A percentile compares a stretch with the other conserved stretches of the same genome.
Evolutionary conservation across 2,329 filamentous ascomycete species (phyloP).

Genomic region (Paracorniculantispora psalliotae): DNA sequence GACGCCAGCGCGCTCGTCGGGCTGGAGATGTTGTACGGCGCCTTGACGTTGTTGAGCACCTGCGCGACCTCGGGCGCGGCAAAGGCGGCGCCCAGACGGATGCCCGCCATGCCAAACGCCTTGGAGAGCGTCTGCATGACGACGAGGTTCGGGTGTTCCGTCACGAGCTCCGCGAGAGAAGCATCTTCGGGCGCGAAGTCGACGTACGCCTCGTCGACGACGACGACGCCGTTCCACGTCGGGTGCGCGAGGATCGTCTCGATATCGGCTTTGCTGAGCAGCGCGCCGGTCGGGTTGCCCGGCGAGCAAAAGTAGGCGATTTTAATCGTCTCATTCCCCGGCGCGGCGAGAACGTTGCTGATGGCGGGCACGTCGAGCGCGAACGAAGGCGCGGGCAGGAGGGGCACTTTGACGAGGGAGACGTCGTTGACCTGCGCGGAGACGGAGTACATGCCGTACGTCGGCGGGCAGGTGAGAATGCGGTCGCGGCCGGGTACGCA

Average conservation of each 20-base stretch:
- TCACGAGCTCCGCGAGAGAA: constrained; percentile 85
- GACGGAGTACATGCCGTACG: constrained; percentile 97
- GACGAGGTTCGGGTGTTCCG: constrained; percentile 89
- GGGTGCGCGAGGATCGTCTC: constrained; percentile 72
- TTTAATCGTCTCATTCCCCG: constrained; percentile 61
- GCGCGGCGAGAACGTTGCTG: constrained; percentile 52
- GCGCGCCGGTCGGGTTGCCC: constrained; percentile 83
- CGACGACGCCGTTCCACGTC: constrained; percentile 90
- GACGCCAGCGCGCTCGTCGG: constrained; percentile 78
- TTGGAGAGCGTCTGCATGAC: constrained; percentile 99
- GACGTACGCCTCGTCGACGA: constrained; percentile 92
- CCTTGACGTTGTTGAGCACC: constrained; percentile 87
- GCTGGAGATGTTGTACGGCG: constrained; percentile 91
- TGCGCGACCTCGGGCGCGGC: constrained; percentile 66
- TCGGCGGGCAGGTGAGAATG: constrained; percentile 91
- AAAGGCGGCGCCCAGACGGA: constrained; percentile 84
- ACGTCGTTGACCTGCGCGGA: constrained; percentile 94
- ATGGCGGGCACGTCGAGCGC: constrained; percentile 68
- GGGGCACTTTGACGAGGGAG: constrained; percentile 76
- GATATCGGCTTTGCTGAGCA: constrained; percentile 73
- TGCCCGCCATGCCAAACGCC: constrained; percentile 91
- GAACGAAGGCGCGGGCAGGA: constrained; percentile 69
- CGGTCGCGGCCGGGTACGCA: constrained; percentile 82
- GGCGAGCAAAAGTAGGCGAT: constrained; percentile 90
- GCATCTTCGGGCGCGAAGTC: constrained; percentile 77